Conservation (phyloP, 176 grass and related monocot species). For the Thalia dealbata region DNA sequence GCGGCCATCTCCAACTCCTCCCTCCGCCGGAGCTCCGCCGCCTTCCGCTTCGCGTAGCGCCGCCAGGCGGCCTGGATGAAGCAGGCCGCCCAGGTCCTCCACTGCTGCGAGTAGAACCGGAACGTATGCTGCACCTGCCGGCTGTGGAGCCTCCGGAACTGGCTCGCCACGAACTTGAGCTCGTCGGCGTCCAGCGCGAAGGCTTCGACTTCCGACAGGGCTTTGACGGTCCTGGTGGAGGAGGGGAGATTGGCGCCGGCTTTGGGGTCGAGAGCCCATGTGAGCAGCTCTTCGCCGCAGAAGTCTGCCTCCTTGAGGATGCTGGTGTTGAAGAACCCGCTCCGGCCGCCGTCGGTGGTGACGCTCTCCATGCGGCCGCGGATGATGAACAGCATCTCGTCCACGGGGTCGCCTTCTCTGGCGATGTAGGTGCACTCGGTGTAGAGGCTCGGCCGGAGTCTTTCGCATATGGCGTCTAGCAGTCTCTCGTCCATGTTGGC, state of each 20-base stretch:
- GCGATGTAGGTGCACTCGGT: constrained; percentile 50
- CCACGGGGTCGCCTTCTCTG: constrained; percentile 51
- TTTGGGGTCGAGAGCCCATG: constrained; percentile 68
- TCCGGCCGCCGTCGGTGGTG: constrained; percentile 55
- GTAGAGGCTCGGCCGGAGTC: constrained; percentile 49
- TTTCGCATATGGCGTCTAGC: constrained; percentile 70
- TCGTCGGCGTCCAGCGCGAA: constrained; percentile 51
- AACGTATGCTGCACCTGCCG: constrained; percentile 69
- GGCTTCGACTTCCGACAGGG: constrained; percentile 53
- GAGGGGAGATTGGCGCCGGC: constrained; percentile 36
- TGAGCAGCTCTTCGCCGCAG: constrained; percentile 68
- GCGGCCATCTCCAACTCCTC: constrained; percentile 23
- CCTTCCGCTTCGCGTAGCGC: constrained; percentile 37
- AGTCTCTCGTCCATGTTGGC: constrained; percentile 75
- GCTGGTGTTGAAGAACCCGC: constrained; percentile 48
- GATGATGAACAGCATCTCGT: constrained; percentile 77
- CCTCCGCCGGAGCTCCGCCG: constrained; percentile 30
- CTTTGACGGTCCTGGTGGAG: constrained; percentile 62
- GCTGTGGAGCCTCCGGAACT: constrained; percentile 65
- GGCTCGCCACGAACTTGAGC: constrained; percentile 58
- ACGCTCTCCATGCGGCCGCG: constrained; percentile 50
- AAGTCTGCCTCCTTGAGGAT: constrained; percentile 45
- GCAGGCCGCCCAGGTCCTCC: constrained; percentile 56
- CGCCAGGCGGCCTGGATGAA: constrained; percentile 60
- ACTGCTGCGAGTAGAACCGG: constrained; percentile 72